Base-by-base conservation (phyloP, 2,329 filamentous ascomycete genomes). In the Akanthomyces lecanii region DNA sequence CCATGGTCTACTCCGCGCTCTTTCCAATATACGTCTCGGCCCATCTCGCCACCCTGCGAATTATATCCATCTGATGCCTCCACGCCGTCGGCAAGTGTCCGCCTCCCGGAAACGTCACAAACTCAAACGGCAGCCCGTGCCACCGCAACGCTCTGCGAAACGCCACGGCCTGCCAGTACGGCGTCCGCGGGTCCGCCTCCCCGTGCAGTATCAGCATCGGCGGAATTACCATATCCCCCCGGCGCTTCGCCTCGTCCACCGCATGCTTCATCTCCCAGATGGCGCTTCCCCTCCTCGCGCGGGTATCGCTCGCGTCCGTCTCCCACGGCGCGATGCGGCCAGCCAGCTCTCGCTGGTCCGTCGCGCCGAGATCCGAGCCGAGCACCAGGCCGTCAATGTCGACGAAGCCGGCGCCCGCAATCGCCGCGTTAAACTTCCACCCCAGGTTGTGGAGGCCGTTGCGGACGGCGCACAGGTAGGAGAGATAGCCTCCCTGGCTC, bases 401-500 rank as follows among this genome's bases (percentile, higher is more conserved):
- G 2, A 66, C 72, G 5, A 77, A 66, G 0, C 77, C 77, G 1
- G 73, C 74, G 0, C 76, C 73, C 0, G 74, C 71, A 0, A 79
- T 71, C 1, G 69, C 68, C 5, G 72, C 76, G 10, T 68, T 66
- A 66, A 77, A 78, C 3, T 67, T 66, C 75, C 77, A 78, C 2
- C 69, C 74, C 0, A 68, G 65, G 1, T 63, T 67, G 58, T 73
- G 69, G 1, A 68, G 63, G 5, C 74, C 74, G 61, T 77, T 76
- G 16, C 75, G 71, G 2, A 74, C 74, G 28, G 69, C 68, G 33
- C 69, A 70, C 1, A 79, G 69, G 64, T 76, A 78, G 2, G 72
- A 68, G 0, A 79, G 65, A 16, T 73, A 74, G 2, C 77, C 77
- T 11, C 76, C 77, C 64, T 78, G 75, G 25, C 70, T 73, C 68